These are phyloP conservation scores for Parathielavia hyrcaniae DNA, from an alignment of 495 filamentous ascomycete species.

Conservation along the genomic window DNA sequence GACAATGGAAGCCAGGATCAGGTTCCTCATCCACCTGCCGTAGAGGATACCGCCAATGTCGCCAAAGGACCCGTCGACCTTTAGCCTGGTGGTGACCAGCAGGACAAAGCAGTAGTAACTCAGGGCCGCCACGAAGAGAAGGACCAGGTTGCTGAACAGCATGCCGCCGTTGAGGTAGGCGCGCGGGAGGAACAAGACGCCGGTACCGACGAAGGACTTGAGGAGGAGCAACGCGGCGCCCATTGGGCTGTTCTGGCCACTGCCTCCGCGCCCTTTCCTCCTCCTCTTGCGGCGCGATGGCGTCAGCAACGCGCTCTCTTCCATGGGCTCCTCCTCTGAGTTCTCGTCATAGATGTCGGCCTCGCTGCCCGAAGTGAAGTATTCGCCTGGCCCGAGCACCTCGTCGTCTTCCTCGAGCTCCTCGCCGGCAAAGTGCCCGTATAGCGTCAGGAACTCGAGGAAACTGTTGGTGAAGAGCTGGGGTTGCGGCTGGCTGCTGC, in stretches of 20 bases:
- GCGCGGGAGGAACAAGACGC: slow-evolving; percentile 90
- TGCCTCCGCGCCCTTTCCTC: slow-evolving; percentile 61
- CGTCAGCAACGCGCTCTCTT: slow-evolving; percentile 73
- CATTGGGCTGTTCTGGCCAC: slow-evolving; percentile 64
- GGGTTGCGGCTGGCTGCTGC: slow-evolving; percentile 39
- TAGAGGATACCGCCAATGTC: slow-evolving; percentile 92
- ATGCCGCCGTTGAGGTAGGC: slow-evolving; percentile 94
- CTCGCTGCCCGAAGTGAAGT: slow-evolving; percentile 67
- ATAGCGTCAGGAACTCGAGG: slow-evolving; percentile 87
- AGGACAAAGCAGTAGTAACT: slow-evolving; percentile 97
- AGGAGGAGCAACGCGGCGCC: slow-evolving; percentile 76
- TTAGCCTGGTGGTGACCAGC: slow-evolving; percentile 77
- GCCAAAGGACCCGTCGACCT: slow-evolving; percentile 83
- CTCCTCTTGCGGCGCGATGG: slow-evolving; percentile 63
- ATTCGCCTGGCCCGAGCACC: slow-evolving; percentile 73
- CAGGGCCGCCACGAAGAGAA: slow-evolving; percentile 72
- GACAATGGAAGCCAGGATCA: slow-evolving; percentile 87
- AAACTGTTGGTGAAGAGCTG: slow-evolving; percentile 83
- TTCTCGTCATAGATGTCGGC: slow-evolving; percentile 43
- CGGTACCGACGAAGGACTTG: slow-evolving; percentile 96
- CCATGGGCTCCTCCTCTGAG: slow-evolving; percentile 64
- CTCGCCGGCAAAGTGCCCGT: slow-evolving; percentile 96
- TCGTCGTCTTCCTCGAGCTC: slow-evolving; percentile 94
- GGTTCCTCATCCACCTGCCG: slow-evolving; percentile 76
- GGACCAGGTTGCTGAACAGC: slow-evolving; percentile 88